These are phyloP conservation scores for Podospora fimiseda DNA, from an alignment of 495 filamentous ascomycete genomes.

Conservation along the genomic window DNA sequence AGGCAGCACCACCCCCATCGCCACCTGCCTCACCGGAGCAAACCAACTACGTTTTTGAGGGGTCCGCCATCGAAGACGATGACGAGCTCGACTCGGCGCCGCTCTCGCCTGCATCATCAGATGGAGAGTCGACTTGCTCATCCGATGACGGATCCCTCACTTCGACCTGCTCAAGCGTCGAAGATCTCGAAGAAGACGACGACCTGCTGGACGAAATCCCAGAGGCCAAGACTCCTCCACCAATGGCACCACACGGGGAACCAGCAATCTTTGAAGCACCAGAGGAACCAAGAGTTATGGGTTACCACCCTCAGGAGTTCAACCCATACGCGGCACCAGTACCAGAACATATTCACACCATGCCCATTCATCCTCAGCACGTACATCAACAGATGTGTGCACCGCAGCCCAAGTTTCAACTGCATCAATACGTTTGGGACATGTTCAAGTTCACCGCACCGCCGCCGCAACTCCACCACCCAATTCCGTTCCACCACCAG, in stretches of 20 bases:
- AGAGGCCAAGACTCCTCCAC: conserved; percentile 37
- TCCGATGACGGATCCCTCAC: conserved; percentile 42
- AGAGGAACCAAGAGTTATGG: conserved; percentile 31
- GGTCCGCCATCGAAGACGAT: conserved; percentile 32
- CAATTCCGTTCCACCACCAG: conserved; percentile 43
- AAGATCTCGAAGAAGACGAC: conserved; percentile 36
- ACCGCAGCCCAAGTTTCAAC: conserved; percentile 33
- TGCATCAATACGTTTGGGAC: conserved; percentile 39
- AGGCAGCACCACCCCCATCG: conserved; percentile 25
- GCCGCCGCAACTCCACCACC: conserved; percentile 32
- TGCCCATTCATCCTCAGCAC: conserved; percentile 25
- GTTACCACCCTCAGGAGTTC: conserved; percentile 37
- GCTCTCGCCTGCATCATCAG: conserved; percentile 37
- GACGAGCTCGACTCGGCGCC: conserved; percentile 20
- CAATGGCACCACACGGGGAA: conserved; percentile 21
- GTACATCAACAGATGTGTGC: conserved; percentile 21
- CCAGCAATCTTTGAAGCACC: conserved; percentile 33
- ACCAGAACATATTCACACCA: conserved; percentile 18
- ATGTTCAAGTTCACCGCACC: conserved; percentile 35
- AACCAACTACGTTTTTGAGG: conserved; percentile 40
- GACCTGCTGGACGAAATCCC: conserved; percentile 36
- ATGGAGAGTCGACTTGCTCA: conserved; percentile 40
- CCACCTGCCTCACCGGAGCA: conserved; percentile 36
- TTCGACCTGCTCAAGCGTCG: conserved; percentile 41
- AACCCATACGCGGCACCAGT: conserved; percentile 26